phyloP scores from a whole-genome alignment of 352 stramenopile species.

The Vaucheria bursata region DNA sequence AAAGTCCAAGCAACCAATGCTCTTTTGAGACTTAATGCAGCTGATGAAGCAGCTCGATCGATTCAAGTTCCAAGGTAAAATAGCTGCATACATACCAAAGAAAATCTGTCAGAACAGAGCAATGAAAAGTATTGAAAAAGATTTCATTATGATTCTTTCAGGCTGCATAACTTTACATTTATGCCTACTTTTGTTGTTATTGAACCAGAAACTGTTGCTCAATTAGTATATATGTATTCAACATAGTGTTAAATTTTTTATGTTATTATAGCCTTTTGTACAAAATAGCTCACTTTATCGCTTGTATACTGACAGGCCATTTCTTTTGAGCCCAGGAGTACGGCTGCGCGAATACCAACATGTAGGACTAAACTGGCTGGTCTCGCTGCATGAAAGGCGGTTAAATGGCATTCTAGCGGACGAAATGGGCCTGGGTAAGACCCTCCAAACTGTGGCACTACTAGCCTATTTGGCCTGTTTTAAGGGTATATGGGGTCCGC shows the following conservation, averaged over 20 bases:
- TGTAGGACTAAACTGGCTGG: constrained; percentile 90
- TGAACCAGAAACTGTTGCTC: too few species aligned
- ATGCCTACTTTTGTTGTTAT: too few species aligned
- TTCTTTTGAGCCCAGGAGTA: constrained; percentile 49
- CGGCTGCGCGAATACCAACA: constrained; percentile 68
- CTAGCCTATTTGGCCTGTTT: constrained; percentile 84
- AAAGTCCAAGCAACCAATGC: constrained; percentile 21
- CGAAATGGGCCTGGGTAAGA: constrained; percentile 90
- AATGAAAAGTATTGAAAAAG: too few species aligned
- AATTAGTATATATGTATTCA: too few species aligned
- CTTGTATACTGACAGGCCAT: too few species aligned
- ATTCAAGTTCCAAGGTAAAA: constrained; percentile 38
- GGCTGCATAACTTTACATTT: too few species aligned
- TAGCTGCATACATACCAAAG: too few species aligned
- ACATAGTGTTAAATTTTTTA: too few species aligned
- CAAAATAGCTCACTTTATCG: too few species aligned
- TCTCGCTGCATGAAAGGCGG: constrained; percentile 87
- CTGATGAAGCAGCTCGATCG: constrained; percentile 54
- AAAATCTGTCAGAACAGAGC: too few species aligned
- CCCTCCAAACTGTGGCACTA: constrained; percentile 94
- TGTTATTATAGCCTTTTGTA: too few species aligned
- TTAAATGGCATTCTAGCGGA: constrained; percentile 98
- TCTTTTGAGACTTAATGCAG: constrained; percentile 54
- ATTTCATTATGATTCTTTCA: too few species aligned
- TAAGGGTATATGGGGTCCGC: constrained; percentile 87